Conservation (phyloP, 2,329 filamentous ascomycete genomes). For the Xylariaceae sp. region DNA sequence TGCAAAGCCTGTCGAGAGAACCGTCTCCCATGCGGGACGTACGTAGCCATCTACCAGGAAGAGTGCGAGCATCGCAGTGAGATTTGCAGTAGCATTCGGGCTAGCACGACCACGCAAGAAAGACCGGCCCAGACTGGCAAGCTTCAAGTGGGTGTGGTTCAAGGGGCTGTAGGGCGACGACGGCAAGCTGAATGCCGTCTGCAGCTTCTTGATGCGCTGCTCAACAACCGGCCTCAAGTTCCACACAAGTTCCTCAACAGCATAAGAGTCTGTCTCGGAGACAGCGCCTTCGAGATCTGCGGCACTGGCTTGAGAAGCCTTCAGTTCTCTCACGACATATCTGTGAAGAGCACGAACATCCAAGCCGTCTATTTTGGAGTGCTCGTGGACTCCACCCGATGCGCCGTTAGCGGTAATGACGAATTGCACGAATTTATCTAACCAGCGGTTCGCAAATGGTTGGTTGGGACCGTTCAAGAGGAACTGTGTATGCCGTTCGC, state of each 20-base stretch:
- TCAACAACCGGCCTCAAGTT: neutral
- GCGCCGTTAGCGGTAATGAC: slow-evolving; percentile 17
- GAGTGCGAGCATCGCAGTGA: slow-evolving; percentile 11
- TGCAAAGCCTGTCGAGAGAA: slow-evolving; percentile 7
- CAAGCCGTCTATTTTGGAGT: slow-evolving; percentile 20
- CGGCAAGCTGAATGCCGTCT: neutral
- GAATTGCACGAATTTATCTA: slow-evolving; percentile 19
- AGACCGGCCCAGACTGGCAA: slow-evolving; percentile 3
- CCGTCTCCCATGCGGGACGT: slow-evolving; percentile 18
- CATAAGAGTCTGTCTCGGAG: slow-evolving; percentile 1
- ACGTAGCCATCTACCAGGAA: slow-evolving; percentile 13
- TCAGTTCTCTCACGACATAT: neutral
- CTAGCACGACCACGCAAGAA: slow-evolving; percentile 7
- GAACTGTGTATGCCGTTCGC: slow-evolving; percentile 14
- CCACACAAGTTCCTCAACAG: slow-evolving; percentile 2
- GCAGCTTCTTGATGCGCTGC: slow-evolving; percentile 4
- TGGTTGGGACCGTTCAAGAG: slow-evolving; percentile 7
- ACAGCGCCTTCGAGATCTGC: neutral
- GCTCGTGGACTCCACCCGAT: slow-evolving; percentile 16
- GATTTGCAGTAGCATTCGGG: slow-evolving; percentile 17
- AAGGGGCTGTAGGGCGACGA: slow-evolving; percentile 1
- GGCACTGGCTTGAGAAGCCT: neutral
- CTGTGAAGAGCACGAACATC: slow-evolving; percentile 15
- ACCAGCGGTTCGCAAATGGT: slow-evolving; percentile 18
- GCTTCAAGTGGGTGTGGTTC: slow-evolving; percentile 9